Base-by-base conservation (phyloP, 371 early-diverging fungal species). In the Mortierella sp. region DNA sequence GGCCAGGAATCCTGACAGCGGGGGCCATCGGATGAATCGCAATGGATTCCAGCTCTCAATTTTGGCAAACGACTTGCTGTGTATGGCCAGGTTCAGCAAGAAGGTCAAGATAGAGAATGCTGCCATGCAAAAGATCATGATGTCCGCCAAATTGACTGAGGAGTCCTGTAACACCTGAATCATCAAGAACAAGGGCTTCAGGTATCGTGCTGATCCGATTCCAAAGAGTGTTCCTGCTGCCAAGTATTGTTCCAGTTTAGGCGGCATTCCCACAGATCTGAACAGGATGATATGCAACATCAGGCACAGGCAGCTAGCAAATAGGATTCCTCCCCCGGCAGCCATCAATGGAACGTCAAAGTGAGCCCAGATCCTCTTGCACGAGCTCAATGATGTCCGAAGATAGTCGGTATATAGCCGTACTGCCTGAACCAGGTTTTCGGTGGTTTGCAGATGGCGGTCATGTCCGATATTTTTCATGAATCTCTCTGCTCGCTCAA, bases 311-410 rank as follows among this genome's bases (percentile, higher is more conserved):
- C 70, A 69, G 38, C 66, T 76, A 19, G 70, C 58, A 10, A 82
- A 47, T 39, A 93, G 54, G 0, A 90, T 56, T 0, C 72, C 42
- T 0, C 92, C 82, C 2, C 94, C 94, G 0, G 83, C 59, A 0
- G 74, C 54, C 83, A 95, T 93, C 24, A 83, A 80, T 1, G 81
- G 82, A 0, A 89, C 80, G 52, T 97, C 95, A 71, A 98, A 98
- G 38, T 94, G 93, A 7, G 97, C 95, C 97, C 98, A 98, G 46
- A 93, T 87, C 21, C 86, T 80, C 16, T 94, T 88, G 57, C 94
- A 90, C 23, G 88, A 87, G 13, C 86, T 82, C 27, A 97, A 82
- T 0, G 92, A 84, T 14, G 79, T 71, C 2, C 91, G 81, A 51
- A 91, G 78, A 57, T 93, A 95, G 4, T 73, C 70, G 34, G 86